Conservation (phyloP, 1,284 basidiomycete species). For the Phaffia rhodozyma region DNA sequence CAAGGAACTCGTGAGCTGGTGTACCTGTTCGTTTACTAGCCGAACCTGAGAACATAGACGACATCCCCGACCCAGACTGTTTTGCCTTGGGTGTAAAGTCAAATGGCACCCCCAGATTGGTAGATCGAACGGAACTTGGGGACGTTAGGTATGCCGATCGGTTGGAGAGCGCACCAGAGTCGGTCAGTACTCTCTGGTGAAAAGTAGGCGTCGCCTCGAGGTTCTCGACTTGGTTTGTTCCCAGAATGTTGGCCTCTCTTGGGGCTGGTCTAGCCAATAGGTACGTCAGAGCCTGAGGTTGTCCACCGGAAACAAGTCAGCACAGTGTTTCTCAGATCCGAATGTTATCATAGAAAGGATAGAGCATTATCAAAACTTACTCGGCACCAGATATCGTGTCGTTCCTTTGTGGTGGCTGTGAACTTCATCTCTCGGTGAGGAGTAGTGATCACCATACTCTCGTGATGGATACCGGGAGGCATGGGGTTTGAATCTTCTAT, state of each 20-base stretch:
- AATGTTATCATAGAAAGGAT: constrained; percentile 14
- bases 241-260: constrained; percentile 4
- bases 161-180: constrained; percentile 14
- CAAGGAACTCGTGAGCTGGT: constrained; percentile 74
- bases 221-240: background rate
- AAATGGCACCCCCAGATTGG: constrained; percentile 25
- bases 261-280: constrained; percentile 55
- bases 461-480: constrained; percentile 82
- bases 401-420: constrained; percentile 82
- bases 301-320: background rate
- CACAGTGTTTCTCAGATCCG: background rate
- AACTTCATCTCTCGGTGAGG: constrained; percentile 94
- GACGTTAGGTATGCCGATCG: background rate
- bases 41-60: constrained; percentile 41
- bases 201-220: background rate
- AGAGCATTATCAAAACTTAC: constrained; percentile 38
- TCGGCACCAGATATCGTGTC: constrained; percentile 93
- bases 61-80: constrained; percentile 41
- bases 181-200: background rate
- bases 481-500: constrained; percentile 85
- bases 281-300: constrained; percentile 64
- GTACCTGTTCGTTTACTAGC: constrained; percentile 73
- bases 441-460: constrained; percentile 86
- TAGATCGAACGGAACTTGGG: constrained; percentile 19
- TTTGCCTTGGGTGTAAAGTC: constrained; percentile 29